A percentile compares a stretch with the other conserved stretches of the same genome.
These are phyloP conservation scores for Daldinia bambusicola DNA, from an alignment of 495 filamentous ascomycete species.

Conservation along the genomic window DNA sequence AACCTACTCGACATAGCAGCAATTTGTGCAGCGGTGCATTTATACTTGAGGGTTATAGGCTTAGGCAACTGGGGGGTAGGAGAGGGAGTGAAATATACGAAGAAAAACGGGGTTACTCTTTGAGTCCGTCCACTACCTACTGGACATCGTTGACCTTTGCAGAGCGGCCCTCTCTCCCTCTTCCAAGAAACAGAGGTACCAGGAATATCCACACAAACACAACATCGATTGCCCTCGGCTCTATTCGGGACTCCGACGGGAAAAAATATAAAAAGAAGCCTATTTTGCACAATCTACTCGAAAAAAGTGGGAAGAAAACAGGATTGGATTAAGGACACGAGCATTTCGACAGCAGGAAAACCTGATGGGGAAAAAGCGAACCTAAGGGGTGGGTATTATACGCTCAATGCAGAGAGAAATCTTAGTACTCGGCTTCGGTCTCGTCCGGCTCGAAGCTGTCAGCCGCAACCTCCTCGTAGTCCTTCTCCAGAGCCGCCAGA, in stretches of 20 bases:
- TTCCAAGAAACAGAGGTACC: slow-evolving; percentile 17
- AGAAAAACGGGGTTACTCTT: slow-evolving; percentile 21
- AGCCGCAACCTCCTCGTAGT: slow-evolving; percentile 90
- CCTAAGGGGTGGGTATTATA: slow-evolving; percentile 45
- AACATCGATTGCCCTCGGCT: slow-evolving; percentile 4
- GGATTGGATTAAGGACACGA: slow-evolving; percentile 8
- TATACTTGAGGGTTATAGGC: slow-evolving; percentile 7
- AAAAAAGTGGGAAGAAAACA: no score
- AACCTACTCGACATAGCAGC: slow-evolving; percentile 27
- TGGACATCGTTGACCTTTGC: slow-evolving; percentile 5
- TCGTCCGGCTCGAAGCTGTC: slow-evolving; percentile 73
- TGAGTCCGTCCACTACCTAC: slow-evolving; percentile 19
- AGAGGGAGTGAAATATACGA: slow-evolving; percentile 17
- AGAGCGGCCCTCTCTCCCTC: slow-evolving; percentile 3
- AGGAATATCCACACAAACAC: slow-evolving; percentile 32
- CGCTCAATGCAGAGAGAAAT: slow-evolving; percentile 34
- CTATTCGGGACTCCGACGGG: slow-evolving; percentile 30
- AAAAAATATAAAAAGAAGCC: slow-evolving; percentile 7
- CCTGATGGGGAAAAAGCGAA: slow-evolving; percentile 22
- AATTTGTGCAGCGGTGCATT: slow-evolving; percentile 21
- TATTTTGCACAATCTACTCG: slow-evolving; percentile 23
- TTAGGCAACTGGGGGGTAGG: slow-evolving; percentile 3
- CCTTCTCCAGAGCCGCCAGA: slow-evolving; percentile 87
- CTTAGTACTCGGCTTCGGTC: slow-evolving; percentile 77
- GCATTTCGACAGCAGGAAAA: slow-evolving; percentile 31